Conservation (phyloP, 345 rosid genomes). For the Sapria himalayana region DNA sequence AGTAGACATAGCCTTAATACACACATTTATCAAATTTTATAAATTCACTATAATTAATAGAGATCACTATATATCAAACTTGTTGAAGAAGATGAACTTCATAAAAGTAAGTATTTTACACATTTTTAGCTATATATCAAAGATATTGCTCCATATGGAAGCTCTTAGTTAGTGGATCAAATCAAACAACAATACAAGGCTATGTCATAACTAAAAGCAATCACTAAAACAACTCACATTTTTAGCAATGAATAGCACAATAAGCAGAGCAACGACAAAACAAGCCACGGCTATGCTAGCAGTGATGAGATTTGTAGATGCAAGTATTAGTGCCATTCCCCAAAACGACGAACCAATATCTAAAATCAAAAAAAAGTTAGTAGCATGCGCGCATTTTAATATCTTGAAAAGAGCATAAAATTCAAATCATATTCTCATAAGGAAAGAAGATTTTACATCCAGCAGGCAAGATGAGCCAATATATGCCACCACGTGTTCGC, state of each 20-base stretch:
- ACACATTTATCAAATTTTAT: no score
- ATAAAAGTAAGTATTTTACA: no score
- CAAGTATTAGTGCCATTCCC: constrained; percentile 96
- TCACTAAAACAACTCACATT: constrained; percentile 70
- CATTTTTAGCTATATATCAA: no score
- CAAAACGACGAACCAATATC: constrained; percentile 98
- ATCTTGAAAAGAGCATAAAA: background rate
- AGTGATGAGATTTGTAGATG: constrained; percentile 64
- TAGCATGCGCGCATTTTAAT: no score
- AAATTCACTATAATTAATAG: no score
- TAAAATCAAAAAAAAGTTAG: constrained; percentile 12
- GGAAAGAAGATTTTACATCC: constrained; percentile 44
- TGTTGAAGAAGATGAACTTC: no score
- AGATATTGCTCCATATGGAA: no score
- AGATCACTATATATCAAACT: no score
- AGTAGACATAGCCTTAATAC: no score
- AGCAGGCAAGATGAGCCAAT: constrained; percentile 90
- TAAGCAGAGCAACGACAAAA: constrained; percentile 46
- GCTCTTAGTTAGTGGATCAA: no score
- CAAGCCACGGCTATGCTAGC: constrained; percentile 94
- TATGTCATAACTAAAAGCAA: no score
- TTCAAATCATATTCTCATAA: background rate
- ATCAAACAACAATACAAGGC: no score
- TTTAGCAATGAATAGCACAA: constrained; percentile 74
- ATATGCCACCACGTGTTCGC: constrained; percentile 77